Conservation (phyloP, 257 asterid species). For the Ilex asprella region DNA sequence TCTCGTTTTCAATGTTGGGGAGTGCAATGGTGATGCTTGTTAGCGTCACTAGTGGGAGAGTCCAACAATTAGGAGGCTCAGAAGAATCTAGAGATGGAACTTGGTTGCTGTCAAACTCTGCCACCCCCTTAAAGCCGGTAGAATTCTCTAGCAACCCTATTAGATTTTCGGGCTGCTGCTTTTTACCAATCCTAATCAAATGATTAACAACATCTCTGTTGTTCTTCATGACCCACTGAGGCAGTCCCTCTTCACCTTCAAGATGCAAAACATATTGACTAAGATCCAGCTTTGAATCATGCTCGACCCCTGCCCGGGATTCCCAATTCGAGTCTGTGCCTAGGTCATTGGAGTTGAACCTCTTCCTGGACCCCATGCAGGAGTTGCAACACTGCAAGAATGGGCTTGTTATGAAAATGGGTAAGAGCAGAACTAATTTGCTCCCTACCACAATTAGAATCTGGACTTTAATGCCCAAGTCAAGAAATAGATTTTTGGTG, state of each 20-base stretch:
- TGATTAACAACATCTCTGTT: conserved; percentile 23
- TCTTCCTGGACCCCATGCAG: conserved; percentile 10
- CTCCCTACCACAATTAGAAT: conserved; percentile 20
- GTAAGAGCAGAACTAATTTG: conserved; percentile 21
- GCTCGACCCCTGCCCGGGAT: neutral
- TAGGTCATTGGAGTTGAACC: neutral
- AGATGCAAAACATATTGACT: conserved; percentile 35
- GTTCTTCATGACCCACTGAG: conserved; percentile 20
- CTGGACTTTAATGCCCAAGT: conserved; percentile 25
- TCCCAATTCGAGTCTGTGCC: conserved; percentile 17
- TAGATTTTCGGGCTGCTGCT: conserved; percentile 26
- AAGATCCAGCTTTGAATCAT: conserved; percentile 14
- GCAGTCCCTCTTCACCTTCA: conserved; percentile 37
- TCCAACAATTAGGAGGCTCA: conserved; percentile 46
- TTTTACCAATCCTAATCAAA: conserved; percentile 24
- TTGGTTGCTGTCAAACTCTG: conserved; percentile 24
- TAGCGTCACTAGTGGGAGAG: conserved; percentile 31
- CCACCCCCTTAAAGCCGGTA: conserved; percentile 22
- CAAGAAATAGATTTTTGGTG: conserved; percentile 22
- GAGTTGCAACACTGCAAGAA: conserved; percentile 11
- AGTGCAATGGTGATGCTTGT: conserved; percentile 16
- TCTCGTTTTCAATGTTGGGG: neutral
- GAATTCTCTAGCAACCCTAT: conserved; percentile 21
- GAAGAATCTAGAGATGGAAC: conserved; percentile 29
- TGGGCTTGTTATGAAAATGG: conserved; percentile 18